Evolutionary conservation across 1,284 basidiomycete species (phyloP), one percentile per base, ranked within the genome.

Genomic region (Trichosporon faecale): DNA sequence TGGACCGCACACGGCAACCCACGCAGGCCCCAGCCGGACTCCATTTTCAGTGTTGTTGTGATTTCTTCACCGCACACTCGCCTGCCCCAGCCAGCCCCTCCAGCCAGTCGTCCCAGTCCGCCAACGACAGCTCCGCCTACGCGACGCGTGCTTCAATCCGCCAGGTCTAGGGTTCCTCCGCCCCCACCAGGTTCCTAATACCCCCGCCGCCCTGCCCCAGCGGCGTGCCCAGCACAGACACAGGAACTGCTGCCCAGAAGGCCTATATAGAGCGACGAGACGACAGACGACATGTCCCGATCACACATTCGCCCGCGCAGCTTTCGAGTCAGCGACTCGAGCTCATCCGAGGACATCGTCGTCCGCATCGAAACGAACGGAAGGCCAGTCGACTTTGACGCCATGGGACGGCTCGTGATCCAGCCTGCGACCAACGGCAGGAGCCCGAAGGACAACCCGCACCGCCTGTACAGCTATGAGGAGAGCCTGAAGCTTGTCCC

Each of bases 401-500:
- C 27, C 27, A 61, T 64, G 63, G 37, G 63, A 9, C 37, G 63
- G 6, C 21, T 64, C 35, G 27, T 37, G n/a, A 29, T 64, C 23
- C 37, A 64, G 29, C 57, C 57, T 16, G 31, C 33, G 35, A 16
- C 35, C 9, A 64, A 37, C 55, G 49, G 33, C 60, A 33, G n/a
- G 57, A 40, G 25, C 55, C 31, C 23, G 64, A 61, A 61, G 57
- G 27, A 61, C 29, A 61, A 31, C 27, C 29, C 57, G 44, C 72
- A 66, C 16, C 66, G 68, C 23, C 67, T 76, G 11, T 70, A 80
- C 67, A 74, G 75, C 1, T 80, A 77, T 61, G 75, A 78, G 2
- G 80, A 83, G 65, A 77, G 77, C 6, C 68, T 75, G 12, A 31
- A 57, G n/a, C 63, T 74, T 4, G 72, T 81, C 14, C 80, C 81